These are phyloP conservation scores for Musa itinerans DNA, from an alignment of 176 grass and related monocot genomes.

Conservation along the genomic window DNA sequence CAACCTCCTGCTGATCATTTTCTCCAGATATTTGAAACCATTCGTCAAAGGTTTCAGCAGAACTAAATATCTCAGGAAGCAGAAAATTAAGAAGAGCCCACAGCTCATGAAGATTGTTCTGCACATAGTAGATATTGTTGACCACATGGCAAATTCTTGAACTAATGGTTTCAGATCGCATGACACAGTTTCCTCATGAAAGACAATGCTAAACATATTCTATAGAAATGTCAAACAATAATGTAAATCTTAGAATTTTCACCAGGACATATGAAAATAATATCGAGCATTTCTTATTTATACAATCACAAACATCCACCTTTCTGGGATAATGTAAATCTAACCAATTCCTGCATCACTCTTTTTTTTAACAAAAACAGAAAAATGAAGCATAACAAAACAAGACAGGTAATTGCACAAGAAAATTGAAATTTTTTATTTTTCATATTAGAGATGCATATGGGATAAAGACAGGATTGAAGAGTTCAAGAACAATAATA, in stretches of 20 bases:
- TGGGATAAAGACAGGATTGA: background rate
- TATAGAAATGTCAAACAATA: background rate
- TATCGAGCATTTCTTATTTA: no score
- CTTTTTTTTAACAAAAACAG: background rate
- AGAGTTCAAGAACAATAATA: background rate
- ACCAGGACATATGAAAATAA: background rate
- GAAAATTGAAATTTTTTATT: background rate
- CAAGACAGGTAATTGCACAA: background rate
- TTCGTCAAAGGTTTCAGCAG: conserved; percentile 66
- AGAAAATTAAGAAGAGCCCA: conserved; percentile 90
- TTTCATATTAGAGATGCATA: background rate
- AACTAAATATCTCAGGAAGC: conserved; percentile 77
- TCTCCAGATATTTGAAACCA: conserved; percentile 81
- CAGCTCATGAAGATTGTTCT: conserved; percentile 85
- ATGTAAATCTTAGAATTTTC: background rate
- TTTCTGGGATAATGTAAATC: background rate
- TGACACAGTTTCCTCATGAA: background rate
- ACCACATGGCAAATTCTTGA: conserved; percentile 16
- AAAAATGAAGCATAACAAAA: background rate
- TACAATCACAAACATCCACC: no score
- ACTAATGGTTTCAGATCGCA: conserved; percentile 1
- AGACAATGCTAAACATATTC: background rate
- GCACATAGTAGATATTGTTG: conserved; percentile 10
- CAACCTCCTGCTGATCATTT: conserved; percentile 76
- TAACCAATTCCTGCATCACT: background rate